Evolutionary conservation across 495 filamentous ascomycete species (phyloP), one percentile per base, ranked within the genome.

Genomic region (Aspergillus asperescens): DNA sequence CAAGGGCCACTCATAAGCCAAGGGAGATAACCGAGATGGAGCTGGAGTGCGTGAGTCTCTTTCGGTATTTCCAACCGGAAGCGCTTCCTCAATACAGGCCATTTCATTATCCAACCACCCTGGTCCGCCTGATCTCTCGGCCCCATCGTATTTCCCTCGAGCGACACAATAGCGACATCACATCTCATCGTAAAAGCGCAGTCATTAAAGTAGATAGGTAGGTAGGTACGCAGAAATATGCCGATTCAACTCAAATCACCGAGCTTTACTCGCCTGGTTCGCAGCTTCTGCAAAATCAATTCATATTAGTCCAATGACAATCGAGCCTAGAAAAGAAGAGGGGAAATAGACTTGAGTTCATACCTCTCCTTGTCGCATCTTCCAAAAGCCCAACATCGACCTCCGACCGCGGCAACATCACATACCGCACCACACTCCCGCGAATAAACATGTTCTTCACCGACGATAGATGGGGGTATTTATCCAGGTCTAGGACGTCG

Each of bases 371-470:
- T 45, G 91, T 95, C 19, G 91, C 91, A 81, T 99, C 93, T 77
- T 97, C 93, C 63, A 99, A 70, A 58, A 99, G 69, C 24, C 86
- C 86, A 10, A 90, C 86, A 66, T 98, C 93, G 20, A 98, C 91
- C 35, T 88, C 86, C 24, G 75, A 81, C n/a, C 83, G 81, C 0
- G 93, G 94, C 50, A 98, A 71, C 65, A 97, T 87, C 51, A 98
- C 91, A 65, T 97, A 98, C 54, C 93, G 81, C 50, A 98, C 93
- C 24, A 97, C 93, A 48, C 90, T 95, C 6, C 93, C 93, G 60
- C 93, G 81, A 63, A 97, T 97, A 66, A 98, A 98, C 67, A 97
- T 89, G 64, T 95, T 97, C 75, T 94, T 95, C 50, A 95, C 90
- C n/a, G 91, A 93, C 27, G 81, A 85, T 64, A 98, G 69, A 67